phyloP scores from a whole-genome alignment of 805 yeast species.

The Kuraishia borneana region DNA sequence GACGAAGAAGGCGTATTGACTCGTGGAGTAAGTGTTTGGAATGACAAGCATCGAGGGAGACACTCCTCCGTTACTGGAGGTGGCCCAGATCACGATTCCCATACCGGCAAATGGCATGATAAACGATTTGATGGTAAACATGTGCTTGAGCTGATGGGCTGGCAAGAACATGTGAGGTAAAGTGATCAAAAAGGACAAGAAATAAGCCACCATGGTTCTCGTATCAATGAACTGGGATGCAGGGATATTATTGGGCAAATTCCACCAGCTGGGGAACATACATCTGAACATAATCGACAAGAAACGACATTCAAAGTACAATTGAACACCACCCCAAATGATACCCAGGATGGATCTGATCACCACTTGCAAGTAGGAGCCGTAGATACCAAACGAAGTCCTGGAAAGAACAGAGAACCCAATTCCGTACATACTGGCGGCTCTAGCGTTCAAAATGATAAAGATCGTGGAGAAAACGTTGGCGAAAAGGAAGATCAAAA shows the following conservation, averaged over 20 bases:
- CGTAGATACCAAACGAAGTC: conserved; percentile 23
- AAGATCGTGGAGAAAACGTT: conserved; percentile 2
- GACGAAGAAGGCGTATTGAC: not conserved
- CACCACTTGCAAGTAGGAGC: conserved; percentile 21
- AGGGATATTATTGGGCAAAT: conserved; percentile 9
- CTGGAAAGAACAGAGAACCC: conserved; percentile 26
- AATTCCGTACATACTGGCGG: conserved; percentile 18
- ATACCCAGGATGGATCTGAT: conserved; percentile 23
- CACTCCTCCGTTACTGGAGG: not conserved
- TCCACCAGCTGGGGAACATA: conserved; percentile 11
- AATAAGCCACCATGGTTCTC: conserved; percentile 8
- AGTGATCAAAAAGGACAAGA: conserved; percentile 11
- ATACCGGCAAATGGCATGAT: not conserved
- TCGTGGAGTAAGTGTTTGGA: not conserved
- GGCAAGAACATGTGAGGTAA: conserved; percentile 8
- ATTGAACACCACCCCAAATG: conserved; percentile 27
- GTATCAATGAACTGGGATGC: conserved; percentile 9
- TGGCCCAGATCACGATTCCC: not conserved
- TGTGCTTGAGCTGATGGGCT: not conserved
- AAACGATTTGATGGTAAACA: not conserved
- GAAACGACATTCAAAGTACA: conserved; percentile 24
- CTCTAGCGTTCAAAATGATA: conserved; percentile 9
- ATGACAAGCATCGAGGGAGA: not conserved
- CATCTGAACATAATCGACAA: conserved; percentile 17
- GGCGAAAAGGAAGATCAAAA: not conserved